Evolutionary conservation across 2,329 filamentous ascomycete species (phyloP), one percentile per base, ranked within the genome.

Genomic region (Myriosclerotinia scirpicola): DNA sequence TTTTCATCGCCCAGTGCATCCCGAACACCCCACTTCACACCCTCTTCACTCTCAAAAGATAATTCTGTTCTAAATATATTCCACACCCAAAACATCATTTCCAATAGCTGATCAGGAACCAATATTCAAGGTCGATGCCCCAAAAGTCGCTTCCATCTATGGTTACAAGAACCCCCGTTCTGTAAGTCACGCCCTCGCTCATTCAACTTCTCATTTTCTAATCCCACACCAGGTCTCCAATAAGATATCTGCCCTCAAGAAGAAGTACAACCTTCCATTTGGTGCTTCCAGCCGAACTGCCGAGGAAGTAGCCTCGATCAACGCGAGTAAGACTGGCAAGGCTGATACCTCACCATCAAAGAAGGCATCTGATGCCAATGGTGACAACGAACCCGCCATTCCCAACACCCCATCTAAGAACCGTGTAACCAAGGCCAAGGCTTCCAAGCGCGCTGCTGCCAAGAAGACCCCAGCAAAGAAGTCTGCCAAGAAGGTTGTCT

Each of bases 191-290:
- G 5, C 11, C 15, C n/a, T 64, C 20, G 6, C 22, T 2, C 12
- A 55, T 40, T 14, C n/a, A 26, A 48, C 9, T 8, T 44, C 30
- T 26, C 14, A 7, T 40, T 5, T 38, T 5, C 40, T 64, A 15
- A 64, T 20, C 5, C 5, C 7, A 14, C 3, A 11, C 17, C 12
- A 64, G 62, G 64, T 65, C 20, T 40, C 42, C 30, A 76, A 76
- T 67, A 67, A 67, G 12, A 65, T 76, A 22, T 38, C 55, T 7
- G 15, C 5, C 0, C 54, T 76, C 40, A 75, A 73, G 70, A 75
- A 74, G 67, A 72, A 75, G 53, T 75, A 71, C 15, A 61, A 68
- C 36, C 40, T 74, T 44, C 64, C 68, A 8, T 67, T 74, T 22
- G 63, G 46, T 5, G 48, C 61, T 7, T 64, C 67, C 26, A 60